These are phyloP conservation scores for Heterobasidion irregulare DNA, from an alignment of 1,284 basidiomycete genomes.

Conservation along the genomic window DNA sequence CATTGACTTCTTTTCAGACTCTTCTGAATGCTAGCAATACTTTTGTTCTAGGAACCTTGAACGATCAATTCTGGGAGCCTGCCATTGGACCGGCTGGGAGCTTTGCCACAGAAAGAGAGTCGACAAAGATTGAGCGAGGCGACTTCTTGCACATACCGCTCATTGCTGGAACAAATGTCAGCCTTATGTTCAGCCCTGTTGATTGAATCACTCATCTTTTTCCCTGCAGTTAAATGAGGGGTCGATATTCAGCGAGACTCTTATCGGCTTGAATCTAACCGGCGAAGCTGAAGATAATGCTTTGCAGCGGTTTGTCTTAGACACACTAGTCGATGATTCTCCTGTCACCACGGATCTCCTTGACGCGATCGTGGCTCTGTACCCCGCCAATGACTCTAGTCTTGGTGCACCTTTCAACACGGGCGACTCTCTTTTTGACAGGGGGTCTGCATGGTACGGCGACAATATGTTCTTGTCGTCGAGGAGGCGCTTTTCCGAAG, in stretches of 20 bases:
- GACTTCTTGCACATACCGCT: conserved; percentile 48
- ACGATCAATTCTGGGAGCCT: conserved; percentile 54
- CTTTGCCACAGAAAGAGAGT: conserved; percentile 39
- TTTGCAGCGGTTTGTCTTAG: conserved; percentile 36
- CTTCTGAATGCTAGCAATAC: conserved; percentile 33
- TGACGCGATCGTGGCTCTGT: conserved; percentile 28
- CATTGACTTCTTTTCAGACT: conserved; percentile 27
- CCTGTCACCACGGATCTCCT: conserved; percentile 33
- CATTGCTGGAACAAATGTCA: conserved; percentile 45
- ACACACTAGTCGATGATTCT: conserved; percentile 39
- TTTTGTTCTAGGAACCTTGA: conserved; percentile 37
- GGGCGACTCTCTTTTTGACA: conserved; percentile 49
- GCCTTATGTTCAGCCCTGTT: conserved; percentile 9
- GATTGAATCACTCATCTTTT: too few relatives aligned
- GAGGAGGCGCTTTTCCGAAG: conserved; percentile 38
- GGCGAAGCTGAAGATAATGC: conserved; percentile 27
- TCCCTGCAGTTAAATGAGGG: conserved; percentile 41
- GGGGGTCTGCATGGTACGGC: conserved; percentile 46
- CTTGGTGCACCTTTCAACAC: conserved; percentile 37
- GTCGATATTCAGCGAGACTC: conserved; percentile 29
- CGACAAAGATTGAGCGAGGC: conserved; percentile 34
- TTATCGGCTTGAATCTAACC: conserved; percentile 27
- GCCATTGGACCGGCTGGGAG: conserved; percentile 41
- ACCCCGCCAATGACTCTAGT: conserved; percentile 37
- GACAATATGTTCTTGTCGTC: conserved; percentile 46